Conservation (phyloP, 1,284 basidiomycete genomes). For the Malassezia sp. region DNA sequence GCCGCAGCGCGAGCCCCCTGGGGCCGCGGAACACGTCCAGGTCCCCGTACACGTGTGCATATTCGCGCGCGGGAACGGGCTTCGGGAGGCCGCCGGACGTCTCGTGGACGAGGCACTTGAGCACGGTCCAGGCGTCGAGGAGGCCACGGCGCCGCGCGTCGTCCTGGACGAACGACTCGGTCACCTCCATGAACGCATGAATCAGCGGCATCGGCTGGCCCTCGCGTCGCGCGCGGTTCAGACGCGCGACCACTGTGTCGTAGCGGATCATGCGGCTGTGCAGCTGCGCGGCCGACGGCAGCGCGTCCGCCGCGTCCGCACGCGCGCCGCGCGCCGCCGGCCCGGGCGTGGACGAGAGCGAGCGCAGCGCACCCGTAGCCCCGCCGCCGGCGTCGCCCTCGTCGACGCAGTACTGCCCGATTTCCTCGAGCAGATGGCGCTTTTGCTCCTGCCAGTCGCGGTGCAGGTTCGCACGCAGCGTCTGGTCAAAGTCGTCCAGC, state of each 20-base stretch:
- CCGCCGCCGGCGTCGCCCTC: constrained; percentile 12
- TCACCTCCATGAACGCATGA: constrained; percentile 33
- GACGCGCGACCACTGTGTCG: constrained; percentile 30
- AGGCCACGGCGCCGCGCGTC: constrained; percentile 41
- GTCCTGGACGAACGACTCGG: constrained; percentile 20
- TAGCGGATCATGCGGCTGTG: constrained; percentile 41
- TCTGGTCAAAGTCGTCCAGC: constrained; percentile 69
- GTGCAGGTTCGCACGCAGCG: constrained; percentile 63
- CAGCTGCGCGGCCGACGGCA: constrained; percentile 21
- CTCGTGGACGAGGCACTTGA: constrained; percentile 50
- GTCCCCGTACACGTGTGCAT: constrained; percentile 49
- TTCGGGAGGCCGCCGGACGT: constrained; percentile 43
- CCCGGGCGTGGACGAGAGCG: not conserved
- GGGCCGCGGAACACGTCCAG: constrained; percentile 15
- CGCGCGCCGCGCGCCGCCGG: constrained; percentile 10
- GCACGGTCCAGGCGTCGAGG: constrained; percentile 48
- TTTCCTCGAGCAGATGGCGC: constrained; percentile 75
- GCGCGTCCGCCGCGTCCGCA: not conserved
- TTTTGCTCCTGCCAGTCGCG: constrained; percentile 83
- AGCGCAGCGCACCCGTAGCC: constrained; percentile 6
- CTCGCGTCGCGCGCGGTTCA: constrained; percentile 38
- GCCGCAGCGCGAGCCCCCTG: constrained; percentile 34
- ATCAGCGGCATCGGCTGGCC: constrained; percentile 25
- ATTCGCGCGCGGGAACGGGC: constrained; percentile 49
- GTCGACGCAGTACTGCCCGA: constrained; percentile 52